Percentiles rank a stretch among this genome's conserved stretches.
Evolutionary conservation across 1,284 basidiomycete species (phyloP).

Genomic region (Rhizopogon hawkerae): DNA sequence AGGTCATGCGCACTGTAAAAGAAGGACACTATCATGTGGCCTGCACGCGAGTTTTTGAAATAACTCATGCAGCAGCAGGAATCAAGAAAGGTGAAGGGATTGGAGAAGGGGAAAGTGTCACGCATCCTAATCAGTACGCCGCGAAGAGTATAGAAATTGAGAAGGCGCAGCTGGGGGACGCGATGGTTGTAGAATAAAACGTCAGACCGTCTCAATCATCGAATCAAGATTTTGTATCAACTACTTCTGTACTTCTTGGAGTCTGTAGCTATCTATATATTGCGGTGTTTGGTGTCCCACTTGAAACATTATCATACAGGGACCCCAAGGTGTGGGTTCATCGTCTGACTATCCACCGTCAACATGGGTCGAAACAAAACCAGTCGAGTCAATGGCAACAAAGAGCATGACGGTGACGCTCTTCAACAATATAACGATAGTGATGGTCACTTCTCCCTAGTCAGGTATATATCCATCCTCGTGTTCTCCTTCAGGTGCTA

Average conservation of each 20-base stretch:
- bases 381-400: conserved; percentile 25
- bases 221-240: neutral
- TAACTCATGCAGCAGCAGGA: conserved; percentile 71
- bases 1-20: conserved; percentile 81
- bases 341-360: conserved; percentile 3
- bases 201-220: too few species aligned
- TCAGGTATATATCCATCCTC: conserved; percentile 51
- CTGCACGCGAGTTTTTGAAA: conserved; percentile 94
- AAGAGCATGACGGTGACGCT: conserved; percentile 28
- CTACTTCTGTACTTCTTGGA: neutral
- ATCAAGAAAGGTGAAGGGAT: conserved; percentile 88
- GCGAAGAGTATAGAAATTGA: conserved; percentile 60
- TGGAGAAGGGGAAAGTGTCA: conserved; percentile 82
- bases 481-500: conserved; percentile 8
- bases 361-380: conserved; percentile 20
- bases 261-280: neutral
- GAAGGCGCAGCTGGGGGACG: conserved; percentile 29
- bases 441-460: conserved; percentile 91
- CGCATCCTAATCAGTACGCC: conserved; percentile 89
- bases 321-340: conserved; percentile 5
- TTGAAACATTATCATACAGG: neutral
- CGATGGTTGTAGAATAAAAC: conserved; percentile 22
- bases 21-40: conserved; percentile 88
- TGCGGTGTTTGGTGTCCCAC: conserved; percentile 3
- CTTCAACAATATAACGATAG: conserved; percentile 83